Conservation (phyloP, 2,329 filamentous ascomycete species). For the Paradendryphiella salina region DNA sequence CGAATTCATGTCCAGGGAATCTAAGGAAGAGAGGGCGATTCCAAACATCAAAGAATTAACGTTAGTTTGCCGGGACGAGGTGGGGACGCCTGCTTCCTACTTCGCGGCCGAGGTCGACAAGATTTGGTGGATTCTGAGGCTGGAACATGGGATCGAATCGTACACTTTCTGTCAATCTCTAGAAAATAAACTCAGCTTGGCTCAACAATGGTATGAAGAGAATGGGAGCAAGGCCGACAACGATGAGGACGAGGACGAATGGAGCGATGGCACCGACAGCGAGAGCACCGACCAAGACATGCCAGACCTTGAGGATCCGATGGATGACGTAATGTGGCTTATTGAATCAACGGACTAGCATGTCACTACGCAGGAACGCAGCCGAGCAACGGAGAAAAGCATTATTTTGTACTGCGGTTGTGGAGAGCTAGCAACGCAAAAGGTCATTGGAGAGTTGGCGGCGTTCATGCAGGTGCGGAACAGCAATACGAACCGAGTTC, state of each 20-base stretch:
- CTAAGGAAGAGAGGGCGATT: neutral
- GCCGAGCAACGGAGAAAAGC: too few relatives aligned
- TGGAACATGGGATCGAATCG: conserved; percentile 11
- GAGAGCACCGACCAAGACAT: too few relatives aligned
- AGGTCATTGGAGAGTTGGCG: too few relatives aligned
- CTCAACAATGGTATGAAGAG: conserved; percentile 6
- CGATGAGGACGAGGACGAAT: neutral
- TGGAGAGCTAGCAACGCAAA: too few relatives aligned
- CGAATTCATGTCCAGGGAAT: neutral
- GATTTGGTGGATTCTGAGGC: conserved; percentile 10
- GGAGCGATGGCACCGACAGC: too few relatives aligned
- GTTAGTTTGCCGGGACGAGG: conserved; percentile 21
- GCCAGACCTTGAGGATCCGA: too few relatives aligned
- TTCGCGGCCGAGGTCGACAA: conserved; percentile 10
- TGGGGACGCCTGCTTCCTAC: conserved; percentile 5
- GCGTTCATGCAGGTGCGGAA: too few relatives aligned
- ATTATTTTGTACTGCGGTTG: too few relatives aligned
- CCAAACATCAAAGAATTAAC: conserved; percentile 10
- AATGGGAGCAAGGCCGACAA: conserved; percentile 1
- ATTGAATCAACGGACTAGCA: too few relatives aligned
- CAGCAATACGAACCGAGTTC: too few relatives aligned
- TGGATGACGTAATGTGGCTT: too few relatives aligned
- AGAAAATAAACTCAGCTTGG: conserved; percentile 7
- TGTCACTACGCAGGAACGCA: too few relatives aligned
- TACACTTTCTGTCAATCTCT: conserved; percentile 15